Conservation (phyloP, 257 asterid genomes). For the Lithospermum erythrorhizon region DNA sequence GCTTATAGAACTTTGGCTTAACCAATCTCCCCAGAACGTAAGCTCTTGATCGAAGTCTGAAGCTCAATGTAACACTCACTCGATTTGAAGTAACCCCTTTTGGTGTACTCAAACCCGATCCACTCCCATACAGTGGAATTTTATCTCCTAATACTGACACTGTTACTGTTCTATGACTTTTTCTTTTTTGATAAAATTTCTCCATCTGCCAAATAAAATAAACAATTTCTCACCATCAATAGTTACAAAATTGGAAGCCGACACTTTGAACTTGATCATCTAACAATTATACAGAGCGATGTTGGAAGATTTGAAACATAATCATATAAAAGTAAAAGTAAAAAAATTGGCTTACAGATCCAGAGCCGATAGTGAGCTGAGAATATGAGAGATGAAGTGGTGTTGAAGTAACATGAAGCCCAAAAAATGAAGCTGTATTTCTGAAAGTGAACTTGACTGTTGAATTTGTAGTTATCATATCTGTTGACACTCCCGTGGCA, state of each 20-base stretch:
- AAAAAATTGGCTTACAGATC: constrained; percentile 31
- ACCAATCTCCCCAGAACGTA: constrained; percentile 77
- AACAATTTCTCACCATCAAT: constrained; percentile 5
- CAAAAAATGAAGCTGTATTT: constrained; percentile 66
- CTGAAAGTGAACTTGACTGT: constrained; percentile 46
- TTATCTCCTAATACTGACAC: constrained; percentile 52
- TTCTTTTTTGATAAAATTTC: constrained; percentile 60
- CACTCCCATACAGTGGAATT: constrained; percentile 79
- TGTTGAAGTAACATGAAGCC: constrained; percentile 61
- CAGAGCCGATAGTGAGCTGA: constrained; percentile 49
- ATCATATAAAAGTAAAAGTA: not conserved
- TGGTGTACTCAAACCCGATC: constrained; percentile 59
- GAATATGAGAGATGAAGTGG: constrained; percentile 51
- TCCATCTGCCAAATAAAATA: constrained; percentile 42
- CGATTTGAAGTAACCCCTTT: constrained; percentile 44
- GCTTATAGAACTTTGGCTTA: constrained; percentile 63
- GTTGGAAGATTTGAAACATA: not conserved
- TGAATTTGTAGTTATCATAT: constrained; percentile 65
- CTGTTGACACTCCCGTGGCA: constrained; percentile 51
- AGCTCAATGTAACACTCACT: constrained; percentile 45
- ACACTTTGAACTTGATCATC: not conserved
- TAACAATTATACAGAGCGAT: not conserved
- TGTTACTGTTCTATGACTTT: constrained; percentile 36
- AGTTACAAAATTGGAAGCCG: not conserved
- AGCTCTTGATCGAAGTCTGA: constrained; percentile 59